phyloP scores from a whole-genome alignment of 129 eudicot species.

The Silybum marianum region DNA sequence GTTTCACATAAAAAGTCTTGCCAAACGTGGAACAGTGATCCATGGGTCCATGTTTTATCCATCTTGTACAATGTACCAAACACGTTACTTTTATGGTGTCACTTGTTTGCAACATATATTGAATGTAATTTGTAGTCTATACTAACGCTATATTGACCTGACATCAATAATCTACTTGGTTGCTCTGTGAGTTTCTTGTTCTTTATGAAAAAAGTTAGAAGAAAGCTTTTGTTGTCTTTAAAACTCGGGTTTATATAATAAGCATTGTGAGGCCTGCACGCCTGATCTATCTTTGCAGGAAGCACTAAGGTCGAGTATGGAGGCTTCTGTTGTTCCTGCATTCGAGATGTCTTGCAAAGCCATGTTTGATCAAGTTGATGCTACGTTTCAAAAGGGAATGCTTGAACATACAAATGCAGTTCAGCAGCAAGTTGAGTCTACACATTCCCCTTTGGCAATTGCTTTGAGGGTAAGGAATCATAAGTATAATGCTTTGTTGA shows the following conservation, averaged over 20 bases:
- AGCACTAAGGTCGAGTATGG: slow-evolving; percentile 71
- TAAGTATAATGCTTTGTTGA: neutral
- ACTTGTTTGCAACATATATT: neutral
- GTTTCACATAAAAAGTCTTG: no score
- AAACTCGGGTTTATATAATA: neutral
- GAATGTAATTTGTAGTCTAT: neutral
- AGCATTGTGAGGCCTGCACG: neutral
- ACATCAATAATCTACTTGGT: neutral
- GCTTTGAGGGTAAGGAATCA: slow-evolving; percentile 68
- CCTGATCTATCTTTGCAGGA: slow-evolving; percentile 55
- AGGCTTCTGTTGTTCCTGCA: slow-evolving; percentile 74
- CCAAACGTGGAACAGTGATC: no score
- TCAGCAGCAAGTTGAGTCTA: slow-evolving; percentile 71
- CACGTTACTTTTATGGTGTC: neutral
- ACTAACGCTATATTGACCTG: neutral
- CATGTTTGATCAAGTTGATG: slow-evolving; percentile 92
- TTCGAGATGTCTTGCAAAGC: slow-evolving; percentile 89
- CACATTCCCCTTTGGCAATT: slow-evolving; percentile 71
- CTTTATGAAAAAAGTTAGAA: no score
- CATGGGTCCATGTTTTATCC: no score
- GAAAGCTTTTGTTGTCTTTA: neutral
- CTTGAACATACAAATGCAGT: slow-evolving; percentile 63
- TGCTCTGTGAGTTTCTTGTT: neutral
- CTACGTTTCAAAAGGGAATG: slow-evolving; percentile 89
- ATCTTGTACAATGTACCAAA: no score